Evolutionary conservation across 2,329 filamentous ascomycete species (phyloP).

Genomic region (Aspergillus oerlinghausenensis): DNA sequence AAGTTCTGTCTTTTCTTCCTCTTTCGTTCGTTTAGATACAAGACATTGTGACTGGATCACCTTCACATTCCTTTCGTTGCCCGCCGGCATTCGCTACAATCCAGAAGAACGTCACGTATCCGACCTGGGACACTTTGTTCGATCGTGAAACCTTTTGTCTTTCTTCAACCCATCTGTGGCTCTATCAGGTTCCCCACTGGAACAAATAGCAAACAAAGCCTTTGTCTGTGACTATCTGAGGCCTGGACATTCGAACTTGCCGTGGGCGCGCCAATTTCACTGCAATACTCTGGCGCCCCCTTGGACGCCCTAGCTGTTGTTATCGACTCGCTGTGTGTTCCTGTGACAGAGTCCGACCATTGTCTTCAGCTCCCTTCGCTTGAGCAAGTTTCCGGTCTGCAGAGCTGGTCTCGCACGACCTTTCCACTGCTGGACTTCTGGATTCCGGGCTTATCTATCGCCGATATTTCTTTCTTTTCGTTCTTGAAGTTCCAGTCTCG

Average conservation of each 20-base stretch:
- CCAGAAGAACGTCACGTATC: neutral
- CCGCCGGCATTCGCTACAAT: conserved; percentile 10
- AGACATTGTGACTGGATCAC: conserved; percentile 22
- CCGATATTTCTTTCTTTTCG: neutral
- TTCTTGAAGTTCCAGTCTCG: neutral
- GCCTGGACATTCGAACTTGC: neutral
- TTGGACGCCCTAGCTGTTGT: neutral
- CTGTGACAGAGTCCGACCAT: neutral
- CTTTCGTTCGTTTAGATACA: conserved; percentile 1
- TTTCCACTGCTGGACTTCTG: conserved; percentile 1
- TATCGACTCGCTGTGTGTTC: conserved; percentile 1
- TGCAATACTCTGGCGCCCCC: neutral
- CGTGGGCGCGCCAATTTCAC: neutral
- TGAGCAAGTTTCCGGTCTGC: conserved; percentile 1
- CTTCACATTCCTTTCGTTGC: conserved; percentile 29
- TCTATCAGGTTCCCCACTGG: neutral
- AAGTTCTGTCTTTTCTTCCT: conserved; percentile 13
- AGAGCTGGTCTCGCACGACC: conserved; percentile 30
- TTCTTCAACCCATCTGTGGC: neutral
- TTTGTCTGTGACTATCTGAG: conserved; percentile 1
- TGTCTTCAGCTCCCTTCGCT: conserved; percentile 2
- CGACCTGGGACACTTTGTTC: neutral
- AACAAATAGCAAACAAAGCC: conserved; percentile 1
- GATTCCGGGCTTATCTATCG: neutral
- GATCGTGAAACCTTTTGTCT: neutral